Evolutionary conservation across 208 protist species (phyloP), one percentile per base, ranked within the genome.

Genomic region (Leishmania arabica): DNA sequence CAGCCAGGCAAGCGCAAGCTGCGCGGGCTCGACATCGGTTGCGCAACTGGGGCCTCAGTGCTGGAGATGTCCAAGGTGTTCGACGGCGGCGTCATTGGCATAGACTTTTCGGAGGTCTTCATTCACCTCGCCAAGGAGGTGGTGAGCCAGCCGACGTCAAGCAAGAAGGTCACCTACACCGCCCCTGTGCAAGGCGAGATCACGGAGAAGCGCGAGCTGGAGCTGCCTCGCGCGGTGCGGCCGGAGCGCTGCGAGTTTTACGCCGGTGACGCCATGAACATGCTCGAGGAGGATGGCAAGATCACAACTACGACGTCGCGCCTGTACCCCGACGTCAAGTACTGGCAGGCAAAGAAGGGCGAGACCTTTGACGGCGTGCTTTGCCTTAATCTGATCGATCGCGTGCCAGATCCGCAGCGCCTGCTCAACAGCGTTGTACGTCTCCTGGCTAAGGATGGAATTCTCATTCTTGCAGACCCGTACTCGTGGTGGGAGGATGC

Each of bases 401-500:
- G 95, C 72, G 86, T 98, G 47, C 91, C 90, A 19, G 87, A 96
- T 65, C 95, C 94, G 34, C 60, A 80, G 53, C 77, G 77, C 53
- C 87, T 97, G 42, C 88, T 98, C 34, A 69, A 89, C 77, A 86
- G 80, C 58, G 83, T 95, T 68, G 54, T 68, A 31, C 77, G 68
- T 47, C 73, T 95, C 51, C 78, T 97, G 27, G 75, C 77, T n/a
- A 53, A 76, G 42, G 92, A 90, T 17, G 95, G 93, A 31, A 77
- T 97, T 19, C 84, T 98, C 17, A 90, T 98, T 15, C 79, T 98
- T 8, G 82, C 88, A 11, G 93, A 93, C 45, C 95, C 96, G 11
- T 98, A 97, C 91, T 96, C 92, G 21, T 98, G 93, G 92, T 90
- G 92, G 84, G 91, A 92, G 75, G 83, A 90, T 51, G 92, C 88